Base-by-base conservation (phyloP, 441 rosid genomes). In the Dalechampia spathulata region DNA sequence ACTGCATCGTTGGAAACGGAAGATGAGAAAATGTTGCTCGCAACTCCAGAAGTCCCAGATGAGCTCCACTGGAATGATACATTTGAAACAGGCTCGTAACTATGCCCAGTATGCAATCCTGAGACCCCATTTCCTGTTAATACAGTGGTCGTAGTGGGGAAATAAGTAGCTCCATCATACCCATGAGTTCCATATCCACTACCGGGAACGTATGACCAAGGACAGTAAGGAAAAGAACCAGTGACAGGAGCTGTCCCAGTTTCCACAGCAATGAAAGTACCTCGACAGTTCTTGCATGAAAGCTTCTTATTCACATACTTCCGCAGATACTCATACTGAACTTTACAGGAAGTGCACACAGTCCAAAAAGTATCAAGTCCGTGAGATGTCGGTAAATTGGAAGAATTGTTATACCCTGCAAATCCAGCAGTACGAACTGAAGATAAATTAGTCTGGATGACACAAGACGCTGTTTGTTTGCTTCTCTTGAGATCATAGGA, bases 251-350 rank as follows among this genome's bases (percentile, higher is more conserved):
- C 96, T 6, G 89, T 70, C 53, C 99, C 99, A 38, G 97, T 89
- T 66, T 93, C 99, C 41, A 81, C 87, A 41, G 99, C 99, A 56
- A 93, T 65, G 55, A 93, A 93, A 28, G 95, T 84, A 55, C 93
- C 97, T 2, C 99, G 95, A 39, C 99, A 93, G 73, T 93, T 93
- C 86, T 93, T 93, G 70, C 99, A 93, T 5, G 99, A 93, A 69
- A 93, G 96, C 71, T 82, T 82, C 83, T 93, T 93, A 55, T 93
- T 93, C 69, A 89, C 93, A 55, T 93, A 93, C 87, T 93, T 93
- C 55, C 99, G 77, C 16, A 93, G 79, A 63, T 93, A 93, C 77
- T 93, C 99, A 30, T 93, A 93, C 78, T 93, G 99, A 71, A 93
- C 95, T 73, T 87, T 89, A 80, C 99, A 93, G 49, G 97, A 83